Base-by-base conservation (phyloP, 352 stramenopile species). In the Pythium utonaiense region DNA sequence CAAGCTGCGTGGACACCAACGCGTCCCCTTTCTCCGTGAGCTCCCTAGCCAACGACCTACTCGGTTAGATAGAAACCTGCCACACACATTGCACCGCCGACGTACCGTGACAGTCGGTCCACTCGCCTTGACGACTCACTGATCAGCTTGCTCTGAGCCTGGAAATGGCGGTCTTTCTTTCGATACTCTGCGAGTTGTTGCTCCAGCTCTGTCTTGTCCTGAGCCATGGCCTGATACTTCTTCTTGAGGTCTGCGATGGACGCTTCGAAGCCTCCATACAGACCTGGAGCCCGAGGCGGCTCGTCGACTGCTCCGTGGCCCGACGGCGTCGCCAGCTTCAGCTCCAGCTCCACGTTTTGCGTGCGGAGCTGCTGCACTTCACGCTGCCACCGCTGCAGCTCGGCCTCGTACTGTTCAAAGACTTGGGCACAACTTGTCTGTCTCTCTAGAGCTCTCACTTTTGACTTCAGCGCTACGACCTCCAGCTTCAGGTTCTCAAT, bases 401-500 rank as follows among this genome's bases (percentile, higher is more conserved):
- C 84, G 27, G 76, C 67, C 17, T 93, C 80, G 56, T 91, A 92
- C 54, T 91, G 80, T 16, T 89, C 77, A 53, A 93, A 89, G 3
- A 91, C 67, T 38, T 78, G 60, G 44, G 66, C 62, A 19, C 80
- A 58, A 1, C 70, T 70, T 8, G 77, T 81, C 12, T 74, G 67
- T 44, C 67, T 71, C 62, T 92, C 82, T 0, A 92, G 66, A 33
- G 70, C 60, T 3, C 84, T 73, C 21, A 91, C 64, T 78, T 93
- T 93, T 53, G 75, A 75, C n/a, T 73, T 70, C 24, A 93, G 65
- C 7, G 63, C 49, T 17, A 89, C 73, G 44, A 81, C 81, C 33
- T 73, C 61, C 19, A 93, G 69, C 59, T 91, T 91, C 64, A 91
- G 74, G 56, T 90, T 88, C 50, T 92, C 80, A 57, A 90, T 80